These are phyloP conservation scores for Cordyceps militaris DNA, from an alignment of 2,329 filamentous ascomycete genomes.

Conservation along the genomic window DNA sequence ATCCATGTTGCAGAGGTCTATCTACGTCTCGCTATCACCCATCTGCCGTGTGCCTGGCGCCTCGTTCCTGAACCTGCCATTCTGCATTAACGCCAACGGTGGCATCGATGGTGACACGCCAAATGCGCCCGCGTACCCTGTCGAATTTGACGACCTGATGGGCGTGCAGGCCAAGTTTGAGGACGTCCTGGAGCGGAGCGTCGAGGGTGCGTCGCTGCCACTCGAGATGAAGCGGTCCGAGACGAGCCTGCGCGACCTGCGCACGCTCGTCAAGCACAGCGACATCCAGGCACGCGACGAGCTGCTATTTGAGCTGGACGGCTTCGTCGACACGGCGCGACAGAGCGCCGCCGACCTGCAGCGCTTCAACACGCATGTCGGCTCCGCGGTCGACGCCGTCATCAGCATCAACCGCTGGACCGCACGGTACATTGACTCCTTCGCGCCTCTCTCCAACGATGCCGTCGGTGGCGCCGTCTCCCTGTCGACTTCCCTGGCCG, in stretches of 20 bases:
- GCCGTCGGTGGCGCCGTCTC: slow-evolving; percentile 22
- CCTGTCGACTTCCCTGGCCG: slow-evolving; percentile 27
- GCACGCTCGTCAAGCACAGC: slow-evolving; percentile 64
- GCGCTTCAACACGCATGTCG: slow-evolving; percentile 70
- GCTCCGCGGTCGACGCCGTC: slow-evolving; percentile 65
- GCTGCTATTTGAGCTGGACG: slow-evolving; percentile 67
- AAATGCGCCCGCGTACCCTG: slow-evolving; percentile 24
- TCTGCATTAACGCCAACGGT: slow-evolving; percentile 42
- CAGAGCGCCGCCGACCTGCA: slow-evolving; percentile 60
- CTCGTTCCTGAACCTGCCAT: slow-evolving; percentile 54
- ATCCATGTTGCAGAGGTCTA: slow-evolving; percentile 54
- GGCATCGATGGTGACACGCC: slow-evolving; percentile 5
- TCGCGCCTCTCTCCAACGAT: slow-evolving; percentile 31
- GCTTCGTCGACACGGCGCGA: slow-evolving; percentile 64
- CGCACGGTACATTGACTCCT: slow-evolving; percentile 56
- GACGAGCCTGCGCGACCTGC: slow-evolving; percentile 64
- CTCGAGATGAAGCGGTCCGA: slow-evolving; percentile 75
- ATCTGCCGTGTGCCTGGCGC: slow-evolving; percentile 63
- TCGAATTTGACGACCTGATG: slow-evolving; percentile 72
- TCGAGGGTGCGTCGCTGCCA: slow-evolving; percentile 59
- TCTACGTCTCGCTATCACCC: slow-evolving; percentile 57
- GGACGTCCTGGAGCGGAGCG: slow-evolving; percentile 61
- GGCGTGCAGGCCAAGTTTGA: slow-evolving; percentile 69
- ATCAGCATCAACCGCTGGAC: slow-evolving; percentile 73
- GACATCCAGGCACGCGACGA: slow-evolving; percentile 60